These are phyloP conservation scores for Ogataea populi-albae DNA, from an alignment of 805 yeast genomes.

Conservation along the genomic window DNA sequence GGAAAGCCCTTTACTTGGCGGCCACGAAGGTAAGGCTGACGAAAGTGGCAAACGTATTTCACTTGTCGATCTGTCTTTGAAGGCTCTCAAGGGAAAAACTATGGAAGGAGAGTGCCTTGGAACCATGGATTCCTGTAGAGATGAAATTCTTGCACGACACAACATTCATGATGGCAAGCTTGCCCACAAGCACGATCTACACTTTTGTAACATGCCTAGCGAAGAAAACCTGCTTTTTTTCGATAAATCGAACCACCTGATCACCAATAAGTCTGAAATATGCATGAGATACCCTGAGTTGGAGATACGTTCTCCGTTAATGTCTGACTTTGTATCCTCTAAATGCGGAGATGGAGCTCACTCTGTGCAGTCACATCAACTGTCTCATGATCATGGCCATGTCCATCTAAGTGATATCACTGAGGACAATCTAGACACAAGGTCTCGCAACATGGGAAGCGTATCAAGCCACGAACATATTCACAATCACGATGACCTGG, in stretches of 20 bases:
- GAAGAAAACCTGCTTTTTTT: slow-evolving; percentile 35
- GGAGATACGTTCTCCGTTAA: slow-evolving; percentile 32
- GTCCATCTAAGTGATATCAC: too few species aligned
- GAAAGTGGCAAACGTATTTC: slow-evolving; percentile 17
- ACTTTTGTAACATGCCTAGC: slow-evolving; percentile 34
- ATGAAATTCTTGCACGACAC: slow-evolving; percentile 23
- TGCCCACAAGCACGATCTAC: slow-evolving; percentile 20
- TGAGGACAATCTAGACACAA: too few species aligned
- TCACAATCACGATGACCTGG: slow-evolving; percentile 14
- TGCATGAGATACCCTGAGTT: slow-evolving; percentile 29
- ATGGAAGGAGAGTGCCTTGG: slow-evolving; percentile 35
- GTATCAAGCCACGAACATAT: slow-evolving; percentile 6
- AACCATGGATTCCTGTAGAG: slow-evolving; percentile 27
- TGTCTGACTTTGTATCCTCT: slow-evolving; percentile 8
- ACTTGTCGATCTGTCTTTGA: slow-evolving; percentile 30
- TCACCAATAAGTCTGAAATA: slow-evolving; percentile 25
- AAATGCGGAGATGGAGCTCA: background rate
- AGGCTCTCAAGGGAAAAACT: slow-evolving; percentile 27
- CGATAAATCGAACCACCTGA: slow-evolving; percentile 23
- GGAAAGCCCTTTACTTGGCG: slow-evolving; percentile 2
- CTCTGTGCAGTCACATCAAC: background rate
- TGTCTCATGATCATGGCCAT: slow-evolving; percentile 9
- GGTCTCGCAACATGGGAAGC: too few species aligned
- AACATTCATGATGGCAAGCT: slow-evolving; percentile 19
- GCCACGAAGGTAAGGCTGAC: background rate